phyloP scores from a whole-genome alignment of 129 eudicot genomes.

The Sambucus nigra region DNA sequence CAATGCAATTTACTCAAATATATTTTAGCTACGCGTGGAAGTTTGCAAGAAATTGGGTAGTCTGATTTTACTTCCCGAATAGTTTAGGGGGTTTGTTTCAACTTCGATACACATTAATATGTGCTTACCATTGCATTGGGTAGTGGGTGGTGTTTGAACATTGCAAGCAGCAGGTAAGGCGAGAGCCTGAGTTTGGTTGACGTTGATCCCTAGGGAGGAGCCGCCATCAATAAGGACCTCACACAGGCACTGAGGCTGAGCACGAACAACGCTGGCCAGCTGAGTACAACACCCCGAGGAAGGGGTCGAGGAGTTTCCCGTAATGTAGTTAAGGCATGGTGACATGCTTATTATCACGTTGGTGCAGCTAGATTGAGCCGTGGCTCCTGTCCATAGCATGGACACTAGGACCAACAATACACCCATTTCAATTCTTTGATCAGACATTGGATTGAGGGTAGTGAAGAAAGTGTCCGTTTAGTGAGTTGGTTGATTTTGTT shows the following conservation, averaged over 20 bases:
- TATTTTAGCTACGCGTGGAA: too few species aligned
- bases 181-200: slow-evolving; percentile 32
- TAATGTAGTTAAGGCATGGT: slow-evolving; percentile 30
- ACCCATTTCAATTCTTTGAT: background rate
- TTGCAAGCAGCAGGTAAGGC: slow-evolving; percentile 31
- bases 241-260: slow-evolving; percentile 37
- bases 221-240: slow-evolving; percentile 29
- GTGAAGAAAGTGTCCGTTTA: background rate
- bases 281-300: slow-evolving; percentile 37
- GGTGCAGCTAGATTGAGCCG: slow-evolving; percentile 14
- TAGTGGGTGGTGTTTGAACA: slow-evolving; percentile 25
- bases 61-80: background rate
- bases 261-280: slow-evolving; percentile 28
- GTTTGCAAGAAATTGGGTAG: too few species aligned
- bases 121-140: slow-evolving; percentile 30
- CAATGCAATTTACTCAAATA: too few species aligned
- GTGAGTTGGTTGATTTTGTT: background rate
- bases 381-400: background rate
- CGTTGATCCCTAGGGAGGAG: slow-evolving; percentile 13
- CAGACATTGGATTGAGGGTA: background rate
- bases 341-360: slow-evolving; percentile 33
- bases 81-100: too few species aligned
- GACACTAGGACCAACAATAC: background rate
- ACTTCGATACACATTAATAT: too few species aligned
- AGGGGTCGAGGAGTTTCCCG: slow-evolving; percentile 25